Evolutionary conservation across 2,329 filamentous ascomycete genomes (phyloP), one percentile per base, ranked within the genome.

Genomic region (Acephala macrosclerotiorum): DNA sequence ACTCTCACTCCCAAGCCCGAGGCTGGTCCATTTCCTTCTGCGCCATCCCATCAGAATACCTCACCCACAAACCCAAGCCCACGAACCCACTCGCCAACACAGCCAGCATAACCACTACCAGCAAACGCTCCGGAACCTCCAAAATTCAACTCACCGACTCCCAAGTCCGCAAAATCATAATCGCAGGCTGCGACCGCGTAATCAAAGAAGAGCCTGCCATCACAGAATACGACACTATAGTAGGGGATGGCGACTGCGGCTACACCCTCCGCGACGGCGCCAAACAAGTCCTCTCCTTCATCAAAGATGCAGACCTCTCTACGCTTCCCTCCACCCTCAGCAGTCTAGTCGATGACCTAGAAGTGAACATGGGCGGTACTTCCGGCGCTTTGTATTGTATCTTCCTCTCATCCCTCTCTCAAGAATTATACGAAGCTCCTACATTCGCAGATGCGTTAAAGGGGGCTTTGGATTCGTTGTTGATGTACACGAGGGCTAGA

Each of bases 141-240:
- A 66, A 67, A 18, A 61, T 72, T 38, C 61, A 38, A 20, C 53
- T 70, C 22, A 64, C 67, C 2, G 69, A 71, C 47, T 20, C 68
- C 20, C 62, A 65, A 59, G 59, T 70, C 26, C 67, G 66, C 33
- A 65, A 67, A 35, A 63, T 72, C 49, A 69, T 70, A 35, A 68
- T 47, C n/a, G 53, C 65, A 16, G 68, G 71, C 22, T 72, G 71
- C 51, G 66, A 71, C n/a, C 63, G 57, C 12, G 64, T 70, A 16
- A 74, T 74, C 60, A 65, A 66, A 56, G 81, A 81, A 7, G 85
- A 87, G 69, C 82, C 84, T 9, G 80, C 82, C 26, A 80, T 87
- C 67, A 87, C 85, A 1, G 80, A 79, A 47, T 87, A 82, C 68
- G 85, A 87, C 72, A 75, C 73, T 0, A 65, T 76, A 14, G 70